Percentiles rank a stretch among this genome's conserved stretches.
Conservation (phyloP, 2,329 filamentous ascomycete genomes). For the Cadophora sp. region DNA sequence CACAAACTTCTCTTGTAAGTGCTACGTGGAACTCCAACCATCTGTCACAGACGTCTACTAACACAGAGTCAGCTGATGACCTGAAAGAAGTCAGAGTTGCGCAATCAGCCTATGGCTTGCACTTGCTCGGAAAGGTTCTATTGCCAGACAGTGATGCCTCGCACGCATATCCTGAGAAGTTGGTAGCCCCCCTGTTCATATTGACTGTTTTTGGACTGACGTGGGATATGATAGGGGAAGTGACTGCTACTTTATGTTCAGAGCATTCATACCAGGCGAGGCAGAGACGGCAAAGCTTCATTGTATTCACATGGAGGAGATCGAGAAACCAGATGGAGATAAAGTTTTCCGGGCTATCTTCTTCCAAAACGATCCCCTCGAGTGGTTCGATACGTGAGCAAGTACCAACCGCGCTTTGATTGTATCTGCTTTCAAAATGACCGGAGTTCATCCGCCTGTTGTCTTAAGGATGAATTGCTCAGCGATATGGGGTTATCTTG, state of each 20-base stretch:
- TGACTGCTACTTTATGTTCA: constrained; percentile 55
- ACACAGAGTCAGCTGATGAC: constrained; percentile 48
- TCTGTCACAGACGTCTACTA: not conserved
- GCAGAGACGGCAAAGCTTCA: constrained; percentile 50
- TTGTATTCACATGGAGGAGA: constrained; percentile 53
- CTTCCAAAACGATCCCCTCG: constrained; percentile 52
- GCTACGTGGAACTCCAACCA: not conserved
- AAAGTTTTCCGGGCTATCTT: constrained; percentile 55
- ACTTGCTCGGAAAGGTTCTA: constrained; percentile 55
- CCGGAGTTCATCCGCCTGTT: not conserved
- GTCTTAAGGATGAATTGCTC: not conserved
- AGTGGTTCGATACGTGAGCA: constrained; percentile 59
- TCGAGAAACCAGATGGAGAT: constrained; percentile 50
- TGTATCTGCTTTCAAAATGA: not conserved
- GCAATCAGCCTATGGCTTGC: constrained; percentile 52
- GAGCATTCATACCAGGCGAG: constrained; percentile 53
- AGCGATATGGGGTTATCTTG: not conserved
- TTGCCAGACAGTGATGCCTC: constrained; percentile 46
- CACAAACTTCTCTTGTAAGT: constrained; percentile 44
- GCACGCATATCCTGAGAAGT: constrained; percentile 26
- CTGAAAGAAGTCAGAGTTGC: constrained; percentile 54
- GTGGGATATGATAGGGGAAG: constrained; percentile 33
- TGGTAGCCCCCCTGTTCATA: not conserved
- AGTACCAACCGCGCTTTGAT: not conserved
- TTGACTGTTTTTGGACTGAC: not conserved